Evolutionary conservation across 1,284 basidiomycete genomes (phyloP), one percentile per base, ranked within the genome.

Genomic region (Austroboletus novae-zelandiae): DNA sequence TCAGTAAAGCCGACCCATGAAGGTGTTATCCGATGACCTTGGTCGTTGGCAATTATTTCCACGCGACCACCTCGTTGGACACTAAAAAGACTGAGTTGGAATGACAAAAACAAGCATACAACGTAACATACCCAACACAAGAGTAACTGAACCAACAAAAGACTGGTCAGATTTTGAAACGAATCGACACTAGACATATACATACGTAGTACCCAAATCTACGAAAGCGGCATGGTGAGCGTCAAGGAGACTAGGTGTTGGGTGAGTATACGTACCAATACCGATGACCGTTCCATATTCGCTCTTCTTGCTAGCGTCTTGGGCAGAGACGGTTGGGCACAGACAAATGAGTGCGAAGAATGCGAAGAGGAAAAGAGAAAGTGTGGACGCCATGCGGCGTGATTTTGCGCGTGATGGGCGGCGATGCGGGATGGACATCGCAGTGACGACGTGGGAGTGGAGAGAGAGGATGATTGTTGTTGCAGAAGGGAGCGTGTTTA

Each of bases 41-140:
- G 94, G 79, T 97, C 94, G 75, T 96, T 94, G 76, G 91, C 89
- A 70, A 94, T 94, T 76, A 96, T 96, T 78, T 98, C 95, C 59
- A 98, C 95, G 68, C 94, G 91, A 80, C 98, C 94, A 64, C 97
- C 93, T 78, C 94, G 91, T 94, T 94, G 98, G 59, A 97, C 94
- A 80, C 90, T 9, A 1, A 49, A 42, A 45, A 34, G 25, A 13
- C 52, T 50, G 25, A 56, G 36, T 10, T 1, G 36, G 20, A 9
- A 41, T 1, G 13, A 1, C 2, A 3, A 23, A 15, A 3, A 4
- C 15, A 2, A 2, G 5, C 13, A 11, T 15, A 13, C 1, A 17
- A 50, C 40, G 7, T 2, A 5, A 71, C 80, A 57, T 54, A 85
- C 83, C 80, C 86, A 64, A 90, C 88, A 70, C 87, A 89, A 53